Evolutionary conservation across 2,329 filamentous ascomycete species (phyloP).

Genomic region (Alternaria brassicicola): DNA sequence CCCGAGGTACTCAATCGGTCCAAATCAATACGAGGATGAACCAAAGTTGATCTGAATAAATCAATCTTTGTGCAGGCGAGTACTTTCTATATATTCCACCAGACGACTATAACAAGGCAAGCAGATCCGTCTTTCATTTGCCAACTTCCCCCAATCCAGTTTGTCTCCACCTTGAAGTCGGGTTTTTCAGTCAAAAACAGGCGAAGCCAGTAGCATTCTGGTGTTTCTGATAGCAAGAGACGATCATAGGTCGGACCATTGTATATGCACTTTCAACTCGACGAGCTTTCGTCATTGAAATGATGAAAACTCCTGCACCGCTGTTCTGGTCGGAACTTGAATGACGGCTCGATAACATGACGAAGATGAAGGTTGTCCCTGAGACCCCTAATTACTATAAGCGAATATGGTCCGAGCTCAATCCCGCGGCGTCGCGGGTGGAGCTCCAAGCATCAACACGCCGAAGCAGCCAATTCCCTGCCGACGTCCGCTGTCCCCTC

Average conservation of each 20-base stretch:
- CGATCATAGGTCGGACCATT: too few species aligned
- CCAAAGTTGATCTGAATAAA: background rate
- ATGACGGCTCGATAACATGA: background rate
- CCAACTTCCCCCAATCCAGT: background rate
- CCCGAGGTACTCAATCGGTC: background rate
- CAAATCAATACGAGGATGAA: background rate
- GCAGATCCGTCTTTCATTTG: background rate
- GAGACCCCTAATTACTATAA: constrained; percentile 1
- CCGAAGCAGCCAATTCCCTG: constrained; percentile 13
- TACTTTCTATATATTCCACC: background rate
- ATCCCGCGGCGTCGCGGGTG: constrained; percentile 19
- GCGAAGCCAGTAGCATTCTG: too few species aligned
- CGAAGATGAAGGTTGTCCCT: background rate
- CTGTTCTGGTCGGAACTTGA: background rate
- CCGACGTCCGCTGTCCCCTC: constrained; percentile 1
- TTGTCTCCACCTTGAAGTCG: background rate
- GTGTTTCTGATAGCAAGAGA: too few species aligned
- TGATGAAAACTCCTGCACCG: too few species aligned
- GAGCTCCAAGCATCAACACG: constrained; percentile 16
- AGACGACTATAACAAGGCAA: background rate
- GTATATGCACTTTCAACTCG: too few species aligned
- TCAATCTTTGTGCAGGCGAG: background rate
- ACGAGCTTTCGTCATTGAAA: too few species aligned
- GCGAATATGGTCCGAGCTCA: constrained; percentile 14
- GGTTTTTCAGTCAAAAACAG: too few species aligned